phyloP scores from a whole-genome alignment of 2,329 filamentous ascomycete species.

The Colletotrichum liaoningense region DNA sequence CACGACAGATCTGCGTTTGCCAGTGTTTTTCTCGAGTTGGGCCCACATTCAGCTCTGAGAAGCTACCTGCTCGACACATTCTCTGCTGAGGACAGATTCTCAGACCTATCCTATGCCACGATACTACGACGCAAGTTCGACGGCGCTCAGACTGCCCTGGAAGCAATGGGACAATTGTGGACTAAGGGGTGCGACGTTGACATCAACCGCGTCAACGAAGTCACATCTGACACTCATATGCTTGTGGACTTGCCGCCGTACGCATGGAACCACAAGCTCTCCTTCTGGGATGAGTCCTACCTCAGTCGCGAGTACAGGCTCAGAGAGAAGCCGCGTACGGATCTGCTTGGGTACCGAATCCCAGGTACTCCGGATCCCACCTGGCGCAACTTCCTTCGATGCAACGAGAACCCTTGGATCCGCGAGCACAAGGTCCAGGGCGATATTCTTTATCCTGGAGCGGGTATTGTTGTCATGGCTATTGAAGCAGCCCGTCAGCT shows the following conservation, averaged over 20 bases:
- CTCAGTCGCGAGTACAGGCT: conserved; percentile 34
- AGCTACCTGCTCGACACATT: conserved; percentile 64
- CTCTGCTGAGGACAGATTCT: conserved; percentile 42
- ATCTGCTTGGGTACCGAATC: conserved; percentile 32
- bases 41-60: conserved; percentile 40
- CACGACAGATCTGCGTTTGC: conserved; percentile 23
- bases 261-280: conserved; percentile 36
- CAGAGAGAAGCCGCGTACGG: conserved; percentile 25
- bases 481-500: conserved; percentile 37
- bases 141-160: conserved; percentile 42
- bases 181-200: conserved; percentile 44
- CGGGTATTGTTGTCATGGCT: conserved; percentile 47
- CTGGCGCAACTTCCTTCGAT: conserved; percentile 35
- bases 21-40: conserved; percentile 29
- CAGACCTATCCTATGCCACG: conserved; percentile 20
- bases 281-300: conserved; percentile 32
- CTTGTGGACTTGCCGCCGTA: conserved; percentile 37
- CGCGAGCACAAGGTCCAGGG: conserved; percentile 59
- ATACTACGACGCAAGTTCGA: conserved; percentile 44
- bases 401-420: conserved; percentile 55
- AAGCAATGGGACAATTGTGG: conserved; percentile 51
- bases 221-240: conserved; percentile 7
- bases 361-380: conserved; percentile 15
- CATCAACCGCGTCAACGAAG: conserved; percentile 28
- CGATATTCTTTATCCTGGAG: conserved; percentile 53